Evolutionary conservation across 257 asterid genomes (phyloP).

Genomic region (Cruciata laevipes): DNA sequence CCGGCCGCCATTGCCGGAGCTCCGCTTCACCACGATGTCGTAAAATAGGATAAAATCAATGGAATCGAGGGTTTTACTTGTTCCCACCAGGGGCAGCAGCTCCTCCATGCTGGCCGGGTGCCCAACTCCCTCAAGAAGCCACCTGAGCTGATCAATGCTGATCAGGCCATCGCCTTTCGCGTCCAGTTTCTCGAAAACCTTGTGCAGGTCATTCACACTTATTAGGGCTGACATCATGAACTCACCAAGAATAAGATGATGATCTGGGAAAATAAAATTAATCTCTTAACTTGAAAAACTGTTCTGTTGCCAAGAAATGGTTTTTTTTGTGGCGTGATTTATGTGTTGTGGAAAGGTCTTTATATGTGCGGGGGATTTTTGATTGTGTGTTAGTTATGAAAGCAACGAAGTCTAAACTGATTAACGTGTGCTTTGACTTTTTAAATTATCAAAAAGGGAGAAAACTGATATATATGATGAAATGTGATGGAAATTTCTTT

Average conservation of each 20-base stretch:
- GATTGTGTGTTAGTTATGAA: neutral
- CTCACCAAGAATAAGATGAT: neutral
- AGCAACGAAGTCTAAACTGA: neutral
- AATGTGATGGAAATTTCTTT: neutral
- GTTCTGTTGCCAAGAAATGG: neutral
- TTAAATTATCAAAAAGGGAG: neutral
- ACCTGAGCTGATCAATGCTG: conserved; percentile 26
- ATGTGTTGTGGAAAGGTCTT: neutral
- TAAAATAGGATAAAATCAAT: conserved; percentile 29
- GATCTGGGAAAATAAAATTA: neutral
- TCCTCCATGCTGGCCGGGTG: conserved; percentile 22
- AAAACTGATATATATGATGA: neutral
- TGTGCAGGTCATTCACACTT: conserved; percentile 17
- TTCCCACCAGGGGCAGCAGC: conserved; percentile 21
- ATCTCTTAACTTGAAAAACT: neutral
- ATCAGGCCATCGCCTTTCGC: conserved; percentile 26
- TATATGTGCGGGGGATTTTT: neutral
- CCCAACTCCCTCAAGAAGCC: conserved; percentile 24
- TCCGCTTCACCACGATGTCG: conserved; percentile 14
- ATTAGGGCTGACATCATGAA: neutral
- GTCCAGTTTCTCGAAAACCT: conserved; percentile 26
- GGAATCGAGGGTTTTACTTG: conserved; percentile 16
- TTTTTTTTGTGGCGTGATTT: neutral
- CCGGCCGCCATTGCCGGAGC: neutral
- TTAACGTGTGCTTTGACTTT: neutral